Evolutionary conservation across 2,329 filamentous ascomycete genomes (phyloP).

Genomic region (Amphichorda felina): DNA sequence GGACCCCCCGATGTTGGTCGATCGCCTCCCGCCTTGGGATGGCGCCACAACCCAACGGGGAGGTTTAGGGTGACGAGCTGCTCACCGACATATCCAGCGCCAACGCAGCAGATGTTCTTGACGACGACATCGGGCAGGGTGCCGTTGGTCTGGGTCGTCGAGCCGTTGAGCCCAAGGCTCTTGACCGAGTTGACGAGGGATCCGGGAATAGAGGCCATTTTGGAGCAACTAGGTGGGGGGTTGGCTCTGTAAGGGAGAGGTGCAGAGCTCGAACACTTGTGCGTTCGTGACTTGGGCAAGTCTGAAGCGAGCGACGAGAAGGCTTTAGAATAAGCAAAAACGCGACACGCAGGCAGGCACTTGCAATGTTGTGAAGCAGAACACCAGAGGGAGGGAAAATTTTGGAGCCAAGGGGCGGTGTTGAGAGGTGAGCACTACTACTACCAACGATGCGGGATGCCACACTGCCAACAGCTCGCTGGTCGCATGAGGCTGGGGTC

Average conservation of each 20-base stretch:
- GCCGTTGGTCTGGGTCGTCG: slow-evolving; percentile 16
- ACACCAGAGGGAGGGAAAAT: neutral
- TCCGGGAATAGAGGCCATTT: slow-evolving; percentile 12
- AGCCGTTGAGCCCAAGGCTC: slow-evolving; percentile 19
- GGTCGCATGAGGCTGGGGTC: too few relatives aligned
- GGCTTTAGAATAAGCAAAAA: too few relatives aligned
- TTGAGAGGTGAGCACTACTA: neutral
- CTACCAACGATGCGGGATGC: neutral
- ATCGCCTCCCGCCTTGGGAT: neutral
- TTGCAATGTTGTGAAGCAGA: too few relatives aligned
- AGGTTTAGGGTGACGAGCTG: slow-evolving; percentile 6
- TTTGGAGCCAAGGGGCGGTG: neutral
- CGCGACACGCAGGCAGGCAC: too few relatives aligned
- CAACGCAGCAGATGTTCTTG: slow-evolving; percentile 59
- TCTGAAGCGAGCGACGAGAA: neutral
- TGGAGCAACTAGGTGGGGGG: slow-evolving; percentile 1
- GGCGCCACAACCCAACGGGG: neutral
- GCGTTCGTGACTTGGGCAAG: neutral
- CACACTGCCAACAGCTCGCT: too few relatives aligned
- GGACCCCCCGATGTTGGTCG: neutral
- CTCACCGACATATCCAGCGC: slow-evolving; percentile 66
- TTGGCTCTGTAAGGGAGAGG: neutral
- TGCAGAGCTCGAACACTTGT: too few relatives aligned
- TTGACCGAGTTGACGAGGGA: slow-evolving; percentile 16
- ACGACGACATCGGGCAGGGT: slow-evolving; percentile 21